phyloP scores from a whole-genome alignment of 23 red algal genomes.

The Gracilaria caudata region DNA sequence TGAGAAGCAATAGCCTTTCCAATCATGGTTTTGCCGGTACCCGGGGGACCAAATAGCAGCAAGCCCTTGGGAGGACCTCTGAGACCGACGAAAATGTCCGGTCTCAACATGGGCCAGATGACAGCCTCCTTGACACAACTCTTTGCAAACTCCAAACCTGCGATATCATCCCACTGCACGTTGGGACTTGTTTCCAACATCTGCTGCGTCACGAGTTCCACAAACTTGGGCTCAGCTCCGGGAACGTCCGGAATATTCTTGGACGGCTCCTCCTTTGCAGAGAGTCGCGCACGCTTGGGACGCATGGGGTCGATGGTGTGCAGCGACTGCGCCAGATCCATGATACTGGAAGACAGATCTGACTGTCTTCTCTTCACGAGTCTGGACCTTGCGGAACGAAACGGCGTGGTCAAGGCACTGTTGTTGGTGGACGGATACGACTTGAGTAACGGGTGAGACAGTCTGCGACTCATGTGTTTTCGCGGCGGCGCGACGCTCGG shows the following conservation, averaged over 20 bases:
- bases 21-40: slow-evolving; percentile 99
- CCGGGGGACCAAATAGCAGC: slow-evolving; percentile 95
- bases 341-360: neutral
- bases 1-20: slow-evolving; percentile 86
- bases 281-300: neutral
- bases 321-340: neutral
- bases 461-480: neutral
- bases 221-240: slow-evolving; percentile 81
- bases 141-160: slow-evolving; percentile 91
- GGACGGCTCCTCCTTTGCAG: neutral
- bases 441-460: neutral
- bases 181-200: slow-evolving; percentile 67
- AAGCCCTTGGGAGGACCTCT: slow-evolving; percentile 89
- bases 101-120: slow-evolving; percentile 88
- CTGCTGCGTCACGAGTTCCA: slow-evolving; percentile 90
- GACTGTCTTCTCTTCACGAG: neutral
- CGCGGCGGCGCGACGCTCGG: neutral
- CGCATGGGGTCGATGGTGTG: neutral
- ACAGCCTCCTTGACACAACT: slow-evolving; percentile 95
- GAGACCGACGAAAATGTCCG: slow-evolving; percentile 88
- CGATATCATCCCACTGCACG: slow-evolving; percentile 96
- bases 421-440: neutral
- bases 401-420: neutral
- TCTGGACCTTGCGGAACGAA: slow-evolving; percentile 5
- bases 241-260: slow-evolving; percentile 72